Evolutionary conservation across 192 early-diverging fungal genomes (phyloP), one percentile per base, ranked within the genome.

Genomic region (Entomortierella beljakovae): DNA sequence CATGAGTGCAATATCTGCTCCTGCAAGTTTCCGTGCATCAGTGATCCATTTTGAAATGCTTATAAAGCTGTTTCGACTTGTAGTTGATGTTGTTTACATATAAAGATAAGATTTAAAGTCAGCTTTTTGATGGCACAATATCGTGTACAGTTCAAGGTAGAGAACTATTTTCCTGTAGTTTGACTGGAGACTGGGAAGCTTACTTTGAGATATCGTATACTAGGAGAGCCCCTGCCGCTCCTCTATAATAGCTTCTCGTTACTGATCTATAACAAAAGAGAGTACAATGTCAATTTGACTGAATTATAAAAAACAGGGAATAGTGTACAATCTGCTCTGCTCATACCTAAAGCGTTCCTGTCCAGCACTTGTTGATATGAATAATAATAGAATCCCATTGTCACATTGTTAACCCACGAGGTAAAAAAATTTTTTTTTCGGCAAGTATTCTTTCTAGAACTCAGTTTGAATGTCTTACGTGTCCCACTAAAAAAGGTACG

Each of bases 151-250:
- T 8, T 43, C 10, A 43, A 43, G 42, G 18, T 43, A 18, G 18
- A 18, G 42, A 43, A 11, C 10, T 43, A 18, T 35, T 37, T 48
- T 55, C 15, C 20, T 57, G 16, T 22, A 66, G 22, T 18, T 43
- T 11, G 23, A 38, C n/a, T 52, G 23, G 16, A 25, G 31, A 26
- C 2, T 55, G 15, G 1, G 32, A 13, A 49, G 66, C 84, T 71
- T 81, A 86, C 82, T 88, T 92, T 57, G 91, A 90, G 50, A 94
- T 87, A 77, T 94, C 93, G 64, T 93, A 94, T n/a, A 93, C 91
- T 31, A 94, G 70, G 13, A 93, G 81, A 23, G 90, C 92, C 40
- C 92, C 93, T 13, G 91, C 90, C 35, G 93, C 91, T 38, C 93
- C 93, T 72, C 93, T 87, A 64, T 93, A 94, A 63, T 94, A 94